A percentile compares a stretch with the other conserved stretches of the same genome.
phyloP scores from a whole-genome alignment of 2,329 filamentous ascomycete genomes.

The Calonectria pteridis region DNA sequence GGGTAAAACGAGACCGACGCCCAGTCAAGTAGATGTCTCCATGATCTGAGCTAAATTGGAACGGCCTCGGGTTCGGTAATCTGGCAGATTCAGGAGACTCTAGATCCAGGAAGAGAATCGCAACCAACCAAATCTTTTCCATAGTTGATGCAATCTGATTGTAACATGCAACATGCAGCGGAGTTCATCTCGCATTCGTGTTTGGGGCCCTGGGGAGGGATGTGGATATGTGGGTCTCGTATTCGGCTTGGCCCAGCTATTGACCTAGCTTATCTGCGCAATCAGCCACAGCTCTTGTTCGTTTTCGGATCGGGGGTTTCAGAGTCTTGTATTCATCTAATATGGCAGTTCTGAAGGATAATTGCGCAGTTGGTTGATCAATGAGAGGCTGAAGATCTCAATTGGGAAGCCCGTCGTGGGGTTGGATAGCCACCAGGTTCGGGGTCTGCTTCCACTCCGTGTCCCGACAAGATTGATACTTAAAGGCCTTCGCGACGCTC shows the following conservation, averaged over 20 bases:
- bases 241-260: constrained; percentile 16
- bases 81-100: neutral
- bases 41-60: neutral
- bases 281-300: constrained; percentile 26
- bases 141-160: neutral
- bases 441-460: neutral
- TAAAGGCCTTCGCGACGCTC: neutral
- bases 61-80: neutral
- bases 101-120: neutral
- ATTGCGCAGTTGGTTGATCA: neutral
- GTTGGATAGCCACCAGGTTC: neutral
- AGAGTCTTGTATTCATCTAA: neutral
- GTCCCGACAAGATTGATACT: constrained; percentile 8
- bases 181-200: constrained; percentile 27
- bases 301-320: constrained; percentile 24
- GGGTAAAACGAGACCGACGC: neutral
- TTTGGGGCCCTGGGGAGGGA: neutral
- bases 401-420: constrained; percentile 4
- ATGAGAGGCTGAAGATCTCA: constrained; percentile 5
- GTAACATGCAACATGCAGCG: neutral
- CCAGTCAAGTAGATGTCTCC: neutral
- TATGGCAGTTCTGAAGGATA: neutral
- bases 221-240: constrained; percentile 22
- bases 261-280: neutral
- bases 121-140: neutral